phyloP scores from a whole-genome alignment of 169 alveolate genomes.

The Eimeria maxima region DNA sequence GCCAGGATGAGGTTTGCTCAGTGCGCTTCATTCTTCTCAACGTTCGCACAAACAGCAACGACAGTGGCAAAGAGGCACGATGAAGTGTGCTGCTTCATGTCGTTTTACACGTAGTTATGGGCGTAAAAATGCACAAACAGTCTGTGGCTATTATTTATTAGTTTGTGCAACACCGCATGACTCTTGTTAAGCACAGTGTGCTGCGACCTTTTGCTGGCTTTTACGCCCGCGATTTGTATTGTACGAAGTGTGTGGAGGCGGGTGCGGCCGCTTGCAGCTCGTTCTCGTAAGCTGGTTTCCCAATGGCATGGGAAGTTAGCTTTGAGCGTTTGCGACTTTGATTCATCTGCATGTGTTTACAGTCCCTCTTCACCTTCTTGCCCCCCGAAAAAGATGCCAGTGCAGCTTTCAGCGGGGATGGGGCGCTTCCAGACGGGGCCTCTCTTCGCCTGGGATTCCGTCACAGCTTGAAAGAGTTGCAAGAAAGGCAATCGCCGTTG shows the following conservation, averaged over 20 bases:
- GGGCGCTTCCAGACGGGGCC: constrained; percentile 48
- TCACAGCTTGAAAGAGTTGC: constrained; percentile 72
- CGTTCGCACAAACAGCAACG: not conserved
- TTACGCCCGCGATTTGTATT: not conserved
- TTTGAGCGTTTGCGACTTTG: not conserved
- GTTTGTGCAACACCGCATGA: not conserved
- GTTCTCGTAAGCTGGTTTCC: not conserved
- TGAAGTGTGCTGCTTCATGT: not conserved
- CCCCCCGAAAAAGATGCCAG: constrained; percentile 40
- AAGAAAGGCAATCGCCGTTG: constrained; percentile 72
- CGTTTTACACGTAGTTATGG: not conserved
- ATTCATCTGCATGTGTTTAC: not conserved
- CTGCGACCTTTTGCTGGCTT: not conserved
- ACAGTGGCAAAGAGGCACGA: not conserved
- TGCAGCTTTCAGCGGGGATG: constrained; percentile 32
- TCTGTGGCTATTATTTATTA: not conserved
- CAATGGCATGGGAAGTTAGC: not conserved
- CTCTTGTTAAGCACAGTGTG: not conserved
- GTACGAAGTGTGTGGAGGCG: not conserved
- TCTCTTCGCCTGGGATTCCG: constrained; percentile 73
- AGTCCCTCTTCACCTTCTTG: constrained; percentile 75
- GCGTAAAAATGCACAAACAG: not conserved
- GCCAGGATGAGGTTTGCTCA: not conserved
- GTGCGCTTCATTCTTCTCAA: not conserved
- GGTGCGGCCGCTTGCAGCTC: not conserved